These are phyloP conservation scores for Brassica napus DNA, from an alignment of 345 rosid genomes.

Conservation along the genomic window DNA sequence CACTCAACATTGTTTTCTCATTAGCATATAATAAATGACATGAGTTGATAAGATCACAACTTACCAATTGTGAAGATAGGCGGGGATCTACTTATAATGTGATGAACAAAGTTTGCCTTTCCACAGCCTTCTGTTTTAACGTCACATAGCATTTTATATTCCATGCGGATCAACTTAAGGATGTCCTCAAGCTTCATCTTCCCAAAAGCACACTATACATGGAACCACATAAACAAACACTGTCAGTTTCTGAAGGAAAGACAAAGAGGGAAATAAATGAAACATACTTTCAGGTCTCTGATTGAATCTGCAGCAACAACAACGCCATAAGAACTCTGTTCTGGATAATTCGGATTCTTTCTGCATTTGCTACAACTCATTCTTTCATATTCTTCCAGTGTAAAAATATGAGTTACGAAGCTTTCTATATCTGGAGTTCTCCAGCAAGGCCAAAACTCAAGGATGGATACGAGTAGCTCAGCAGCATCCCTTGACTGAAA, in stretches of 20 bases:
- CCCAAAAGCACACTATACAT: neutral
- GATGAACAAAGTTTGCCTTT: conserved; percentile 13
- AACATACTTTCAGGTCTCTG: conserved; percentile 28
- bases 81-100: conserved; percentile 10
- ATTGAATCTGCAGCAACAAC: conserved; percentile 18
- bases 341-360: conserved; percentile 17
- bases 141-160: conserved; percentile 16
- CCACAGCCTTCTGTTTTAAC: conserved; percentile 32
- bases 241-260: neutral
- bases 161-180: conserved; percentile 25
- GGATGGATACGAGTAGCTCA: conserved; percentile 20
- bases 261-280: no score
- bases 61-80: conserved; percentile 27
- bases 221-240: no score
- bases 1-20: neutral
- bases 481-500: conserved; percentile 23
- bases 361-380: conserved; percentile 25
- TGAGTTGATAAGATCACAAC: neutral
- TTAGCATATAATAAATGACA: neutral
- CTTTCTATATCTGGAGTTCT: neutral
- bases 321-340: conserved; percentile 20
- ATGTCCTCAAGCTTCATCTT: conserved; percentile 25
- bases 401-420: neutral
- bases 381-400: conserved; percentile 20
- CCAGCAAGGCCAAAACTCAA: conserved; percentile 27